These are phyloP conservation scores for Pythium aquatile DNA, from an alignment of 352 stramenopile genomes.

Conservation along the genomic window DNA sequence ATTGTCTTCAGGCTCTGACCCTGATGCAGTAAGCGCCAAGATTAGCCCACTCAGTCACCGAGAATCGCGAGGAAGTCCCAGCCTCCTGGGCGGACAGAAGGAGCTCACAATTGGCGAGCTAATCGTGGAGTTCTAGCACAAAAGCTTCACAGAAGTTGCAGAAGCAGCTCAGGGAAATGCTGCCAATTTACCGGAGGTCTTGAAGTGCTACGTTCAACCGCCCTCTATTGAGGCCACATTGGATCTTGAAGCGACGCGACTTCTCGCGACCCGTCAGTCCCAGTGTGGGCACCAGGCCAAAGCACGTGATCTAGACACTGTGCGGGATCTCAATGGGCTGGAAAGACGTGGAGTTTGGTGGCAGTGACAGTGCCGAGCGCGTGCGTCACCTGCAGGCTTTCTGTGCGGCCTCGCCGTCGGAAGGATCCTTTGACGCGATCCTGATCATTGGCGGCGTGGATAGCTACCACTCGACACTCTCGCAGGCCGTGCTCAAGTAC, in stretches of 20 bases:
- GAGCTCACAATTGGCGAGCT: background rate
- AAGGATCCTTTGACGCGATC: constrained; percentile 40
- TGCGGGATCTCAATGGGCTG: constrained; percentile 34
- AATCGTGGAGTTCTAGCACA: background rate
- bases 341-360: constrained; percentile 55
- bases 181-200: too few species aligned
- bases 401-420: constrained; percentile 25
- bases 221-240: constrained; percentile 4
- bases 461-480: constrained; percentile 60
- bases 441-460: constrained; percentile 72
- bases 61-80: background rate
- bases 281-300: background rate
- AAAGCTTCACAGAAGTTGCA: too few species aligned
- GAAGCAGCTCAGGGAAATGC: too few species aligned
- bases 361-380: constrained; percentile 52
- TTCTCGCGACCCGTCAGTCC: background rate
- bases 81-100: background rate
- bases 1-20: constrained; percentile 5
- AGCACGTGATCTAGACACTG: background rate
- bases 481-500: constrained; percentile 71
- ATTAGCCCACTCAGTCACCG: background rate
- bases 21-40: background rate
- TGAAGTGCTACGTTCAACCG: background rate
- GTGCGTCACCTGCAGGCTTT: constrained; percentile 53
- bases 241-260: constrained; percentile 28